Evolutionary conservation across 352 stramenopile species (phyloP).

Genomic region (Phytophthora rubi): DNA sequence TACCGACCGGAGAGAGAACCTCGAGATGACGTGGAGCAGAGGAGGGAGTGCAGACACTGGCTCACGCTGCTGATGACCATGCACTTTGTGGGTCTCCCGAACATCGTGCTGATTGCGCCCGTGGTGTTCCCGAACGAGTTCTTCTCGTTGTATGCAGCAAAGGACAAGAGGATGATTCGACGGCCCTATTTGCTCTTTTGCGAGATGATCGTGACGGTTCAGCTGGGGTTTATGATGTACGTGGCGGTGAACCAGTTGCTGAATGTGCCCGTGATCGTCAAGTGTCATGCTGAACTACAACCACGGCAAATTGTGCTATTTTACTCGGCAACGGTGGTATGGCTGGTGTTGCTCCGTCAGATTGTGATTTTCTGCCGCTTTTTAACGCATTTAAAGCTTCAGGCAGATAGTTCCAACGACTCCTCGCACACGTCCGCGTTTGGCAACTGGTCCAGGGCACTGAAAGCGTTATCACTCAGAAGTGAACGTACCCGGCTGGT

Average conservation of each 20-base stretch:
- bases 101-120: slow-evolving; percentile 60
- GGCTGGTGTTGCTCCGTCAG: slow-evolving; percentile 65
- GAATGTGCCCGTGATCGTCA: slow-evolving; percentile 51
- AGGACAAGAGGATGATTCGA: slow-evolving; percentile 67
- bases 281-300: slow-evolving; percentile 45
- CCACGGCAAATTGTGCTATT: slow-evolving; percentile 56
- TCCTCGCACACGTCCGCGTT: slow-evolving; percentile 68
- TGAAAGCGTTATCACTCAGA: slow-evolving; percentile 41
- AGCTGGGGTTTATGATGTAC: slow-evolving; percentile 69
- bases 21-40: slow-evolving; percentile 16
- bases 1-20: slow-evolving; percentile 27
- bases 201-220: slow-evolving; percentile 62
- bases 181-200: slow-evolving; percentile 72
- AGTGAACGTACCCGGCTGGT: slow-evolving; percentile 37
- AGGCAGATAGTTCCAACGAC: slow-evolving; percentile 71
- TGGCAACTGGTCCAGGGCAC: slow-evolving; percentile 47
- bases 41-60: slow-evolving; percentile 38
- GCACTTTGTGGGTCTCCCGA: slow-evolving; percentile 60
- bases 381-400: slow-evolving; percentile 76
- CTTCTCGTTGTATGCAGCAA: slow-evolving; percentile 60
- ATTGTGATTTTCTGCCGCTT: slow-evolving; percentile 79
- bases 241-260: slow-evolving; percentile 52
- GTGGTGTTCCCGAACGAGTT: slow-evolving; percentile 61
- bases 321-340: slow-evolving; percentile 63
- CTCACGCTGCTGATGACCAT: slow-evolving; percentile 50